These are phyloP conservation scores for Begonia masoniana DNA, from an alignment of 306 rosid genomes.

Conservation along the genomic window DNA sequence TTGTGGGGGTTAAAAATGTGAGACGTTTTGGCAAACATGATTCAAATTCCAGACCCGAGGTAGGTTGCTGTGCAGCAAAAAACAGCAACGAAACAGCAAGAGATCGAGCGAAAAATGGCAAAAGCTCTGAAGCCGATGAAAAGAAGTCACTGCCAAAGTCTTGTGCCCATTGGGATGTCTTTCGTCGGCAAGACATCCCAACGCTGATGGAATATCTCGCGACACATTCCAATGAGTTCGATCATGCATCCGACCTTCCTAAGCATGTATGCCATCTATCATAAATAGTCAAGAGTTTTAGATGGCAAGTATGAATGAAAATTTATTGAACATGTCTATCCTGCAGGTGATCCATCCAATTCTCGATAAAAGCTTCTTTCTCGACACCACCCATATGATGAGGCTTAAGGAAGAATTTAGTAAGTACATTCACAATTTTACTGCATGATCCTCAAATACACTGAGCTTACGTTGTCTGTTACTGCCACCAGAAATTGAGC, in stretches of 20 bases:
- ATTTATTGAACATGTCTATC: slow-evolving; percentile 4
- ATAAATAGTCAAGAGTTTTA: background rate
- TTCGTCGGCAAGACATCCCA: slow-evolving; percentile 85
- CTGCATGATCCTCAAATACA: too few relatives aligned
- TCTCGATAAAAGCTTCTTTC: slow-evolving; percentile 71
- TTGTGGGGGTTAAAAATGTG: slow-evolving; percentile 21
- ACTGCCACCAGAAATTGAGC: slow-evolving; percentile 66
- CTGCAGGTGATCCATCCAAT: slow-evolving; percentile 82
- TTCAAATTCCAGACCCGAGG: slow-evolving; percentile 24
- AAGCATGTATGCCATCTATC: slow-evolving; percentile 35
- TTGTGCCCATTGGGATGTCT: slow-evolving; percentile 82
- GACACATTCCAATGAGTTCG: slow-evolving; percentile 43
- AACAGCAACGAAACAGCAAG: background rate
- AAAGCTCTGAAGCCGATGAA: slow-evolving; percentile 18
- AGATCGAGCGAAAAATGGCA: background rate
- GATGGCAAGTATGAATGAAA: too few relatives aligned
- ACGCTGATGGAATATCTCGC: slow-evolving; percentile 72
- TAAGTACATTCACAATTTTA: slow-evolving; percentile 19
- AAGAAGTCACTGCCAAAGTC: slow-evolving; percentile 14
- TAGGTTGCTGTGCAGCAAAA: background rate
- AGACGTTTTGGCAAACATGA: slow-evolving; percentile 20
- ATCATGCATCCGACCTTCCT: slow-evolving; percentile 7
- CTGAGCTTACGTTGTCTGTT: background rate
- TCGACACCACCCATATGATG: slow-evolving; percentile 52
- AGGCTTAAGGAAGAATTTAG: slow-evolving; percentile 88